Conservation (phyloP, 345 rosid species). For the Syzygium aqueum region DNA sequence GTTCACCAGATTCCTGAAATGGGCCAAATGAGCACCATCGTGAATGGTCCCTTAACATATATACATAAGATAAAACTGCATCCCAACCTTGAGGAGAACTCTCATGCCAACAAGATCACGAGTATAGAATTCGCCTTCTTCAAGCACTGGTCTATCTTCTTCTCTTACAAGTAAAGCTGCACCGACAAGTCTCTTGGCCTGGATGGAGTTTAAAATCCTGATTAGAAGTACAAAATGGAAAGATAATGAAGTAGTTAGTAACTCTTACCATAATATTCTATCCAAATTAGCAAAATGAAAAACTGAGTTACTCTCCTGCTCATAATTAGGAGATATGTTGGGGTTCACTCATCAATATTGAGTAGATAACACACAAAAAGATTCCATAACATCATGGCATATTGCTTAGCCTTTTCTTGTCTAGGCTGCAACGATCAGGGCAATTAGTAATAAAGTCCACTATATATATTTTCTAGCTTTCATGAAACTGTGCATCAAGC, state of each 20-base stretch:
- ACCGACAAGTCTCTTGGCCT: conserved; percentile 85
- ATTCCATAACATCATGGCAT: not conserved
- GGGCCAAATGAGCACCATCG: not conserved
- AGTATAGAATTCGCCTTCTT: conserved; percentile 70
- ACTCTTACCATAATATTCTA: not conserved
- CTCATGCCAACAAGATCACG: conserved; percentile 88
- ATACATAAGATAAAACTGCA: not conserved
- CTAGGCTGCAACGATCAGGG: not conserved
- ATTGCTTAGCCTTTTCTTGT: not conserved
- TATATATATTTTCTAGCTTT: not conserved
- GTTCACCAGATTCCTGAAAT: conserved; percentile 64
- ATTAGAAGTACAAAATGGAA: not conserved
- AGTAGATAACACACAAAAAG: not conserved
- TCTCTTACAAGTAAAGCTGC: conserved; percentile 69
- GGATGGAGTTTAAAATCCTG: conserved; percentile 1
- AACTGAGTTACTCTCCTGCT: not conserved
- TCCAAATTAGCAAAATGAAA: not conserved
- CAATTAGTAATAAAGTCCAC: not conserved
- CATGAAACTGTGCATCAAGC: not conserved
- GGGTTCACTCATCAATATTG: not conserved
- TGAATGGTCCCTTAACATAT: not conserved
- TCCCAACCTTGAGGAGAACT: conserved; percentile 54
- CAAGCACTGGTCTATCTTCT: conserved; percentile 72
- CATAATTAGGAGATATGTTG: not conserved
- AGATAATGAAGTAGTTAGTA: not conserved